Conservation (phyloP, 1,139 yeast species). For the Kazachstania sp. region DNA sequence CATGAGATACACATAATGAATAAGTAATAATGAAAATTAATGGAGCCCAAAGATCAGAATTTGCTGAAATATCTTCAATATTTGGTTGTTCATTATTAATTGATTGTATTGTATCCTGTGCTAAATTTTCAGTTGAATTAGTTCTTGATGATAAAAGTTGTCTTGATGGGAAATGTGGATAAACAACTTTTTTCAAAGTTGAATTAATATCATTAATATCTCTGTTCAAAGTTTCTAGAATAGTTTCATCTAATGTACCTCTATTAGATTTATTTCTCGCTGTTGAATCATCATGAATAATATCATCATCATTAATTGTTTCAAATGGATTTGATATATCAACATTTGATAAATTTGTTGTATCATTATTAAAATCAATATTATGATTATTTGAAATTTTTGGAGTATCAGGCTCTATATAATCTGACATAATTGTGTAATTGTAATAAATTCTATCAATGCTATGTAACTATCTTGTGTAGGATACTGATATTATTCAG, state of each 20-base stretch:
- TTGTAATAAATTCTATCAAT: too few relatives aligned
- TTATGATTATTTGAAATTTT: neutral
- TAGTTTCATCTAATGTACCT: conserved; percentile 30
- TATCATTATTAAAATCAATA: neutral
- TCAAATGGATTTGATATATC: conserved; percentile 2
- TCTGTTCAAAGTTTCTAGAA: conserved; percentile 24
- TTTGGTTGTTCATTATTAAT: neutral
- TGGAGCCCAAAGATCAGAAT: conserved; percentile 31
- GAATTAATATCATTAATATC: conserved; percentile 28
- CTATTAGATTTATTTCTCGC: conserved; percentile 7
- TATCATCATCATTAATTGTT: neutral
- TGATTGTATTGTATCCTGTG: neutral
- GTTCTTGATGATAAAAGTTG: conserved; percentile 2
- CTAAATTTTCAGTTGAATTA: neutral
- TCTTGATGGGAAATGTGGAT: conserved; percentile 26
- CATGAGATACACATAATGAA: conserved; percentile 25
- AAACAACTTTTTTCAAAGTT: conserved; percentile 28
- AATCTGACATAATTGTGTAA: conserved; percentile 18
- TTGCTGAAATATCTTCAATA: conserved; percentile 11
- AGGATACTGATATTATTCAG: too few relatives aligned
- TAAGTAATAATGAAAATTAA: conserved; percentile 25
- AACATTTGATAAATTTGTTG: neutral
- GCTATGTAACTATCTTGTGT: too few relatives aligned
- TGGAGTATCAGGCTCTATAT: conserved; percentile 17
- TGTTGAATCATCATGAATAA: neutral